Conservation (phyloP, 257 asterid species). For the Ligustrum vulgare region DNA sequence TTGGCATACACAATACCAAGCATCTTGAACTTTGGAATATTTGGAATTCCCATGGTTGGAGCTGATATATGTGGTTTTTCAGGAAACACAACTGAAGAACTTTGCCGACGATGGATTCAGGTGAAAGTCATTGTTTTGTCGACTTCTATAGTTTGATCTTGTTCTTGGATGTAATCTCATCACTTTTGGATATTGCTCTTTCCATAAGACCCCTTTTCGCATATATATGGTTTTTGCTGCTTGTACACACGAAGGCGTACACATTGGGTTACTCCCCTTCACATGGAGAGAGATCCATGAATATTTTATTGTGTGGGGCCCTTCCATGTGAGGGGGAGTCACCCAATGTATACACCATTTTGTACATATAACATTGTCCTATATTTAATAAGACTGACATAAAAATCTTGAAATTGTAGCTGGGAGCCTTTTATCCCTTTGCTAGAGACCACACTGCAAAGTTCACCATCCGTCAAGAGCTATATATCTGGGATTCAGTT, state of each 20-base stretch:
- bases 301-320: too few species aligned
- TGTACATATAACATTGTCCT: too few species aligned
- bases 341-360: too few species aligned
- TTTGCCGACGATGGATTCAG: conserved; percentile 94
- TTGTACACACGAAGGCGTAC: too few species aligned
- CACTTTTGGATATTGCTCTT: neutral
- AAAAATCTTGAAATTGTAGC: conserved; percentile 24
- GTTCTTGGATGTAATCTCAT: neutral
- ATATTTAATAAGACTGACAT: neutral
- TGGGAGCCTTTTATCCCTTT: conserved; percentile 73
- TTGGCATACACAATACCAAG: conserved; percentile 67
- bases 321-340: too few species aligned
- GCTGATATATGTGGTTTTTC: conserved; percentile 92
- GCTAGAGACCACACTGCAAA: conserved; percentile 55
- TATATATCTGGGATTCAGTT: conserved; percentile 61
- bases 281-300: too few species aligned
- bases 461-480: conserved; percentile 44
- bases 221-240: too few species aligned
- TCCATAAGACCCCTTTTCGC: neutral
- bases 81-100: conserved; percentile 75
- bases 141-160: neutral
- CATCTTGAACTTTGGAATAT: conserved; percentile 72
- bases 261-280: too few species aligned
- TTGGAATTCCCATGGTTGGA: conserved; percentile 96
- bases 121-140: conserved; percentile 20